Base-by-base conservation (phyloP, 148 eudicot species). In the Amaranthus hypochondriacus region DNA sequence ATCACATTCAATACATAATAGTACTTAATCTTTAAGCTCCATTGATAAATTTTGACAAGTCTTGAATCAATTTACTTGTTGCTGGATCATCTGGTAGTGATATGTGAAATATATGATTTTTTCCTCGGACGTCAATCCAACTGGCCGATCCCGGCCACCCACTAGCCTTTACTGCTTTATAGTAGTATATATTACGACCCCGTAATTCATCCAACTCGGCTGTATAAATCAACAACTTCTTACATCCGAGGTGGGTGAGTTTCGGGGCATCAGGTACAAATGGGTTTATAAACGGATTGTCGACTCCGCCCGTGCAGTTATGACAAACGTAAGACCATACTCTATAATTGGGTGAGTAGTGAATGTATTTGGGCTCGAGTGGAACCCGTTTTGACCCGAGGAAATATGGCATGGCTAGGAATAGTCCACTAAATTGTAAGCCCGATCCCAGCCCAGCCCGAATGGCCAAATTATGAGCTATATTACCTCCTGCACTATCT, bases 401-500 rank as follows among this genome's bases (percentile, higher is more conserved):
- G 47, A 86, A 89, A 21, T 76, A 82, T 3, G 88, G 90, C 76
- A 81, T 86, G 3, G 83, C 84, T 13, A 86, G 60, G 42, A 86
- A 69, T 2, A 72, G 61, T 0, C 93, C 93, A 7, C 39, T 39
- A 9, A 84, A 66, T 6, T 14, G 70, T 0, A 18, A 54, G 46
- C 83, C 75, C 4, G 49, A 70, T 9, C 81, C 74, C 4, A 60
- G 48, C 28, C 83, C 83, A 4, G 80, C 87, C 28, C 84, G 79
- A 57, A 87, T 73, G 0, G 79, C 81, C 3, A 85, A 43, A 14
- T 85, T 78, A 46, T 89, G 89, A 0, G 82, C 93, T 14, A 85
- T 85, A 57, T 85, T 89, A 2, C 81, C 90, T 0, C 90, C 90
- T 0, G 90, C 75, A 21, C 89, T 83, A 46, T 89, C 93, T 1